These are phyloP conservation scores for Stephania cephalantha DNA, from an alignment of 164 flowering plant genomes.

Conservation along the genomic window DNA sequence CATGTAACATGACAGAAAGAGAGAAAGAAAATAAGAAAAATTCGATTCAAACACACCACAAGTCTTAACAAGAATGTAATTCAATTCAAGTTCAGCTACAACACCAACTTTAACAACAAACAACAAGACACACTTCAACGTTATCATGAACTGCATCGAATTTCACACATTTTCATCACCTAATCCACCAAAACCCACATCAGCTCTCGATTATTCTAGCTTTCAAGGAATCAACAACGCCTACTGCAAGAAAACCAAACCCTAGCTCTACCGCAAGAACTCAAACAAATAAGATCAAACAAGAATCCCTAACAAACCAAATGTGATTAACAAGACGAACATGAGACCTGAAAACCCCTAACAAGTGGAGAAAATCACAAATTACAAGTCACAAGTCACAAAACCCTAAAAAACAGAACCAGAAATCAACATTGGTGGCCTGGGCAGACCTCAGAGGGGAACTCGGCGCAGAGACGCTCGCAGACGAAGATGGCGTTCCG, in stretches of 20 bases:
- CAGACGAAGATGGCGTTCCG: constrained; percentile 89
- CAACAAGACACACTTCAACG: neutral
- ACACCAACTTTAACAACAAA: neutral
- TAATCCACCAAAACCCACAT: neutral
- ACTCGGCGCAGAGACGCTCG: constrained; percentile 96
- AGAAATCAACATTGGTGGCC: neutral
- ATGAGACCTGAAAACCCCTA: neutral
- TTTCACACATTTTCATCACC: neutral
- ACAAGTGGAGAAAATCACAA: neutral
- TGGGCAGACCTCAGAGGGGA: constrained; percentile 74
- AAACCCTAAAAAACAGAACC: neutral
- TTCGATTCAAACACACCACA: neutral
- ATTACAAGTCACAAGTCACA: neutral
- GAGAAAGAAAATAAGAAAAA: neutral
- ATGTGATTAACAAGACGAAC: neutral
- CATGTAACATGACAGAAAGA: neutral
- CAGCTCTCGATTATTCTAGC: neutral
- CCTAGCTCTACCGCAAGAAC: neutral
- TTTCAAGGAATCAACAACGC: neutral
- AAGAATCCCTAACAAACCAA: constrained; percentile 5
- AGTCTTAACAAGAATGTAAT: neutral
- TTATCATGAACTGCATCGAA: neutral
- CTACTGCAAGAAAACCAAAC: neutral
- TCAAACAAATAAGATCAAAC: neutral
- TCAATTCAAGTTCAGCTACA: neutral